phyloP scores from a whole-genome alignment of 768 basidiomycete genomes.

The Pisolithus marmoratus region DNA sequence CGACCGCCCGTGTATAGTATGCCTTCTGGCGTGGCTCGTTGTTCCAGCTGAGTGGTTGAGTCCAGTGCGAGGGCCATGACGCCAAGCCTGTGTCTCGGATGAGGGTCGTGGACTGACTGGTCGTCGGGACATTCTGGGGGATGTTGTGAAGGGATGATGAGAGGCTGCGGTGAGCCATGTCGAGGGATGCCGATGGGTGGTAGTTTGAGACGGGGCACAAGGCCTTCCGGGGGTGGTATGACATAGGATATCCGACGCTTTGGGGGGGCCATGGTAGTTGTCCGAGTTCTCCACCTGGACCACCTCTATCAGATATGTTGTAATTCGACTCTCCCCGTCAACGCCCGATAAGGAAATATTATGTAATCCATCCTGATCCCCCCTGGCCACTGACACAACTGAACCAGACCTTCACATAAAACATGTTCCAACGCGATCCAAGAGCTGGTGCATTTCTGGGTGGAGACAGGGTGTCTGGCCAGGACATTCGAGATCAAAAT shows the following conservation, averaged over 20 bases:
- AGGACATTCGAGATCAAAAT: slow-evolving; percentile 96
- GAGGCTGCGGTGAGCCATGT: slow-evolving; percentile 63
- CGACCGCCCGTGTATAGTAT: slow-evolving; percentile 88
- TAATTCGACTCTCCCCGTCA: too few species aligned
- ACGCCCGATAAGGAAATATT: too few species aligned
- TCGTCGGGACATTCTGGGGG: slow-evolving; percentile 13
- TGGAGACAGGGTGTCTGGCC: slow-evolving; percentile 89
- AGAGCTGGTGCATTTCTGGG: slow-evolving; percentile 89
- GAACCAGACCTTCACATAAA: too few species aligned
- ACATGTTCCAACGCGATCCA: slow-evolving; percentile 89
- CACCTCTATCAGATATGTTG: background rate
- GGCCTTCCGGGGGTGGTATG: slow-evolving; percentile 64
- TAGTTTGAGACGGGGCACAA: slow-evolving; percentile 61
- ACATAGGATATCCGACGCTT: slow-evolving; percentile 82
- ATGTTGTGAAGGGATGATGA: slow-evolving; percentile 43
- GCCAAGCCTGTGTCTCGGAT: slow-evolving; percentile 84
- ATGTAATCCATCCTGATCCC: too few species aligned
- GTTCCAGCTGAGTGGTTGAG: slow-evolving; percentile 69
- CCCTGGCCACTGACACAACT: too few species aligned
- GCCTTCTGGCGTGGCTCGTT: slow-evolving; percentile 65
- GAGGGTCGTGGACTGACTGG: slow-evolving; percentile 22
- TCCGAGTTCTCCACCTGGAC: too few species aligned
- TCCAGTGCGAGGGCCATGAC: slow-evolving; percentile 87
- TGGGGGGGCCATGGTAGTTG: slow-evolving; percentile 35
- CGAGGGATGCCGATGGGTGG: slow-evolving; percentile 61